Percentiles rank a stretch among this genome's conserved stretches.
These are phyloP conservation scores for Brettanomyces naardenensis DNA, from an alignment of 805 yeast species.

Conservation along the genomic window DNA sequence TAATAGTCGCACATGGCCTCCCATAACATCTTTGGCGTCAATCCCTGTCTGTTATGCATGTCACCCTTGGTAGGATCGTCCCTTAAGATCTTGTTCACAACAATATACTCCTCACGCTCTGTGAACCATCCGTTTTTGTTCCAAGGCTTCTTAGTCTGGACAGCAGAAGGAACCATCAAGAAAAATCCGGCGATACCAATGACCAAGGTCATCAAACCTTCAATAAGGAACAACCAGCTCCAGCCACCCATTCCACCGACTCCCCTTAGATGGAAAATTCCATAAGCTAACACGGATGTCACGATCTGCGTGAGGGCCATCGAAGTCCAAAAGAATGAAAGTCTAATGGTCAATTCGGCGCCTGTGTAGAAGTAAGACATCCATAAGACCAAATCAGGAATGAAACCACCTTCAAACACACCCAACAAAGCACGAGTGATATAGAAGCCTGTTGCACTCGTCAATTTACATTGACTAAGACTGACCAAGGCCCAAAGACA, in stretches of 20 bases:
- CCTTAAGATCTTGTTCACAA: slow-evolving; percentile 49
- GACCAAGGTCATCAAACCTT: slow-evolving; percentile 47
- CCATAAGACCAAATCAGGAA: slow-evolving; percentile 57
- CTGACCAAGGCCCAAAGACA: slow-evolving; percentile 50
- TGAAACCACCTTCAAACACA: slow-evolving; percentile 60
- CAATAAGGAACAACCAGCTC: slow-evolving; percentile 60
- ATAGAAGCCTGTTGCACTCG: slow-evolving; percentile 33
- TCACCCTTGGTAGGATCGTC: slow-evolving; percentile 62
- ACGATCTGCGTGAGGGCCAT: slow-evolving; percentile 38
- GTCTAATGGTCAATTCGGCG: slow-evolving; percentile 47
- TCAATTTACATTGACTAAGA: slow-evolving; percentile 41
- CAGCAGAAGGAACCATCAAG: slow-evolving; percentile 28
- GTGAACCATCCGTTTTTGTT: slow-evolving; percentile 33
- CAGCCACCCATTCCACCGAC: slow-evolving; percentile 41
- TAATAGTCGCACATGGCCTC: slow-evolving; percentile 40
- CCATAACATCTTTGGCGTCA: slow-evolving; percentile 32
- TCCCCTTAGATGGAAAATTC: slow-evolving; percentile 44
- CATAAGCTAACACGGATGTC: slow-evolving; percentile 41
- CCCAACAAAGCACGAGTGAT: slow-evolving; percentile 47
- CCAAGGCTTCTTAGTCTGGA: slow-evolving; percentile 22
- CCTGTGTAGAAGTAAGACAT: slow-evolving; percentile 59
- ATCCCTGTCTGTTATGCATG: slow-evolving; percentile 53
- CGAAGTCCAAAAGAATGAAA: slow-evolving; percentile 54
- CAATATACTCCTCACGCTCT: slow-evolving; percentile 46
- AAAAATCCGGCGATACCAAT: slow-evolving; percentile 36